Base-by-base conservation (phyloP, 176 grass and related monocot species). In the Oryza rufipogon region DNA sequence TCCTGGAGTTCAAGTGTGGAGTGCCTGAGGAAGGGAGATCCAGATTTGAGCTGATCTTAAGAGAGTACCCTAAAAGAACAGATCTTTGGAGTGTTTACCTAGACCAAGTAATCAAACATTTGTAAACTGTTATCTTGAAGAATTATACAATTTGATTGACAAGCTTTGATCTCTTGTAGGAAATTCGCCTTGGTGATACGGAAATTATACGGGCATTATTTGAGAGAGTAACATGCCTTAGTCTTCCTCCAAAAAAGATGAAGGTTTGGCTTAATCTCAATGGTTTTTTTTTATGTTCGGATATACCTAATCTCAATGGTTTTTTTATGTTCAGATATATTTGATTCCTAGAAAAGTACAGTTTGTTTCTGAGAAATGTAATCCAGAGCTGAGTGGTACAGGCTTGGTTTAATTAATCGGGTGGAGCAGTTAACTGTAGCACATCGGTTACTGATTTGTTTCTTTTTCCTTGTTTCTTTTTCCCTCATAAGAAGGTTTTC, bases 41-140 rank as follows among this genome's bases (percentile, higher is more conserved):
- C 19, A 91, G 94, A 89, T 93, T 98, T 86, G 96, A 98, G 88
- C 77, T 90, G 66, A 91, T 98, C 48, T 75, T 98, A 56, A 83
- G 93, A 28, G 93, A 95, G 68, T 95, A 92, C 87, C 96, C 93
- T 1, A 98, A 98, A 89, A 85, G 96, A 91, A 98, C 93, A 17
- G 93, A 98, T 64, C 82, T 98, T 48, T 98, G 93, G 96, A 98
- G 91, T 83, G 91, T 95, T 82, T 98, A 98, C 88, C 80, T 98
- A 34, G 96, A 98, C 89, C 96, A 95, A 75, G 96, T 98, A 90
- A 88, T 71, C 26, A 49, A 47, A n/a, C 83, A 80, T 70, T 58
- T 61, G 28, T 19, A 75, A 79, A 75, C 71, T 74, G 36, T 52
- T 28, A 73, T 30, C 67, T 51, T 89, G 22, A 36, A 9, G 66